Percentiles rank a stretch among this genome's conserved stretches.
phyloP scores from a whole-genome alignment of 2,329 filamentous ascomycete species.

The Colletotrichum australisinense region DNA sequence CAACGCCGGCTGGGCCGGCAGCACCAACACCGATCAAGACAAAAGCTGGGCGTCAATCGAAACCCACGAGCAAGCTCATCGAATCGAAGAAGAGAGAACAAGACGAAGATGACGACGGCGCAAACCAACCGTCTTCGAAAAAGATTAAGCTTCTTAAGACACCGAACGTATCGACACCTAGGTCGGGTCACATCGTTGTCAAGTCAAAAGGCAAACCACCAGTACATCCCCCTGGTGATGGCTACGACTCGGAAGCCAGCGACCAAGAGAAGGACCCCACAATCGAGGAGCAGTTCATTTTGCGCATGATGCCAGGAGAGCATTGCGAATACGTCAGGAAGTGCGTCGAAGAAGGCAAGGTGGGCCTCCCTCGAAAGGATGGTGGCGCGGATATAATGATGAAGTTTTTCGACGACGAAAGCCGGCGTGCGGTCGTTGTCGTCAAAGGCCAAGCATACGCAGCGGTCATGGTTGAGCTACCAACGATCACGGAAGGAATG shows the following conservation, averaged over 20 bases:
- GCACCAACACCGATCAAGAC: slow-evolving; percentile 56
- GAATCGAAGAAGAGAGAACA: slow-evolving; percentile 72
- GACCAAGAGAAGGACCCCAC: slow-evolving; percentile 89
- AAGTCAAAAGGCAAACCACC: slow-evolving; percentile 77
- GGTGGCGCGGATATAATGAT: slow-evolving; percentile 84
- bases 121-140: slow-evolving; percentile 52
- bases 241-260: slow-evolving; percentile 96
- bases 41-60: slow-evolving; percentile 69
- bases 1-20: slow-evolving; percentile 47
- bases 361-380: slow-evolving; percentile 72
- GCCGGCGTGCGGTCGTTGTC: slow-evolving; percentile 77
- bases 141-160: slow-evolving; percentile 64
- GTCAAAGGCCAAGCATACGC: slow-evolving; percentile 80
- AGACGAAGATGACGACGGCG: slow-evolving; percentile 63
- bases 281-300: slow-evolving; percentile 88
- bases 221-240: slow-evolving; percentile 80
- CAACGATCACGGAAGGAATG: slow-evolving; percentile 89
- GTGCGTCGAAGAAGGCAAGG: slow-evolving; percentile 79
- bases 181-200: slow-evolving; percentile 55
- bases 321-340: slow-evolving; percentile 86
- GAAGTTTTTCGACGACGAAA: slow-evolving; percentile 81
- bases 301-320: slow-evolving; percentile 88
- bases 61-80: slow-evolving; percentile 67
- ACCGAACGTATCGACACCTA: slow-evolving; percentile 44
- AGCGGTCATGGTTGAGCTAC: slow-evolving; percentile 83